Conservation (phyloP, 768 basidiomycete species). For the Lepiota brunneoincarnata region DNA sequence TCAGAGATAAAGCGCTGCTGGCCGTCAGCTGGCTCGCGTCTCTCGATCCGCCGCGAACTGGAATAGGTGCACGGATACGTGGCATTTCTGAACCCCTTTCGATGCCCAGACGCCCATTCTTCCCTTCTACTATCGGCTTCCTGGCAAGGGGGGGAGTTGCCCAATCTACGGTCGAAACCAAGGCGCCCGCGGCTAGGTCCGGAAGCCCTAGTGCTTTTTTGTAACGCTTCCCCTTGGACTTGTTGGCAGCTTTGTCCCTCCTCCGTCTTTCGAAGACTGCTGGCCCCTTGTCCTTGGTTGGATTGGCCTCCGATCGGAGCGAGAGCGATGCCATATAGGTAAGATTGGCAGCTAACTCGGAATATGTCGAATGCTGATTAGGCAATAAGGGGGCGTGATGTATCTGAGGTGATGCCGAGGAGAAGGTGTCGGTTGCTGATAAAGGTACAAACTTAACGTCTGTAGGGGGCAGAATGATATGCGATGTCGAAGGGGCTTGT, state of each 20-base stretch:
- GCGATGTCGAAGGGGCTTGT: not conserved
- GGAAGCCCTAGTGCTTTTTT: not conserved
- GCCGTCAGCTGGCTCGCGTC: not conserved
- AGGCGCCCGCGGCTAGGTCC: not conserved
- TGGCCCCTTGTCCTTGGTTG: not conserved
- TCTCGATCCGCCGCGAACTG: not conserved
- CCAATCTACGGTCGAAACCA: not conserved
- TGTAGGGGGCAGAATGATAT: not conserved
- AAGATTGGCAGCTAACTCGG: slow-evolving; percentile 9
- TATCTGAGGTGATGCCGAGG: not conserved
- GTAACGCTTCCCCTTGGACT: not conserved
- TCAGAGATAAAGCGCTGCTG: not conserved
- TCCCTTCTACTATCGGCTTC: not conserved
- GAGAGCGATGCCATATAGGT: slow-evolving; percentile 1
- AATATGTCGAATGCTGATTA: slow-evolving; percentile 6
- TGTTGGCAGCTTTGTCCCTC: not conserved
- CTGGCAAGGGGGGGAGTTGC: not conserved
- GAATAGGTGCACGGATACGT: not conserved
- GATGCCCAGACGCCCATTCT: not conserved
- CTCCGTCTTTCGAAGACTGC: not conserved
- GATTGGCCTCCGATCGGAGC: not conserved
- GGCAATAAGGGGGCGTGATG: not conserved
- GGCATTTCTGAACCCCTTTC: not conserved
- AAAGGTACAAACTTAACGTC: not conserved
- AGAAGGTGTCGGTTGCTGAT: not conserved